Evolutionary conservation across 495 filamentous ascomycete species (phyloP).

Genomic region (Astrothelium macrocarpum): DNA sequence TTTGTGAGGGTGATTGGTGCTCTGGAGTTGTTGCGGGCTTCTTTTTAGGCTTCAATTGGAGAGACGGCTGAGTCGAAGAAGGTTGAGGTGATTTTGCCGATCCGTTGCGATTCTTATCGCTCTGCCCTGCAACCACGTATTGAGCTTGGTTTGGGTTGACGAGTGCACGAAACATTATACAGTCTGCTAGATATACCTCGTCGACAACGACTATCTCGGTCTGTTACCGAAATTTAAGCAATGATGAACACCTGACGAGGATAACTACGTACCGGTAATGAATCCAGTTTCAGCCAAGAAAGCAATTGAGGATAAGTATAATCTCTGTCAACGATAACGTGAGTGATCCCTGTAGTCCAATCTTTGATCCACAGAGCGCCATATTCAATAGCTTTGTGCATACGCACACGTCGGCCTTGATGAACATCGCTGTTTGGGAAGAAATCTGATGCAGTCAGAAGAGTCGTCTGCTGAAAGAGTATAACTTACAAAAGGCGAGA

Average conservation of each 20-base stretch:
- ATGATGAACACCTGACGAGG: constrained; percentile 11
- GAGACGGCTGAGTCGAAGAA: constrained; percentile 15
- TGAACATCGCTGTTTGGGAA: constrained; percentile 69
- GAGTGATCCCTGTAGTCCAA: constrained; percentile 45
- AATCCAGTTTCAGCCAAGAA: constrained; percentile 42
- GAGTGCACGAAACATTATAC: constrained; percentile 51
- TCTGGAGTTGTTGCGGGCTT: constrained; percentile 12
- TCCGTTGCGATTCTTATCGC: neutral
- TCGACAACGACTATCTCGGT: constrained; percentile 53
- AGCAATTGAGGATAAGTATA: constrained; percentile 59
- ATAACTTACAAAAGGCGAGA: constrained; percentile 48
- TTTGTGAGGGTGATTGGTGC: constrained; percentile 18
- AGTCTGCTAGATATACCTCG: constrained; percentile 71
- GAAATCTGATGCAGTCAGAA: constrained; percentile 44
- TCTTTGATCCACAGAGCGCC: constrained; percentile 57
- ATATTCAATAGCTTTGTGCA: constrained; percentile 63
- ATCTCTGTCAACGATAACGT: constrained; percentile 70
- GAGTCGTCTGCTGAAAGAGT: neutral
- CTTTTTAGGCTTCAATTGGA: constrained; percentile 22
- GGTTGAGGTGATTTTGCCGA: neutral
- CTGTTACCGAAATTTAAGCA: constrained; percentile 33
- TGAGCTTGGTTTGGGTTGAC: constrained; percentile 48
- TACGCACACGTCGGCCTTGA: constrained; percentile 54
- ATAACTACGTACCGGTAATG: constrained; percentile 37
- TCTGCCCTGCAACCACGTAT: constrained; percentile 37